Percentiles rank a stretch among this genome's conserved stretches.
These are phyloP conservation scores for Tephrocybe sp. DNA, from an alignment of 768 basidiomycete genomes.

Conservation along the genomic window DNA sequence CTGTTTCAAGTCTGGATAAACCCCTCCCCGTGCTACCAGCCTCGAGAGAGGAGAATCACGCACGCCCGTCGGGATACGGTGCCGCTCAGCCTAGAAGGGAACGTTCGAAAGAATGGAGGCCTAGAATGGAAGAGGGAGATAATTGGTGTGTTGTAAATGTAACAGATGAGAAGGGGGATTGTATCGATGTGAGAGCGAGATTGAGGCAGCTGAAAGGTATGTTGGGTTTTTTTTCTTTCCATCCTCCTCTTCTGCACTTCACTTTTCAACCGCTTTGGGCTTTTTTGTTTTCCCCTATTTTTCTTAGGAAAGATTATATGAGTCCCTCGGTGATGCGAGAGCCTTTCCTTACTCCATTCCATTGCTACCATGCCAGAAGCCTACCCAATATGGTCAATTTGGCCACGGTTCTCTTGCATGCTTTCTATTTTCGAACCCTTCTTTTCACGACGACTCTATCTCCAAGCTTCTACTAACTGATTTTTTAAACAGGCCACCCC, in stretches of 20 bases:
- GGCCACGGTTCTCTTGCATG: not conserved
- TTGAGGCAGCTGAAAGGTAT: slow-evolving; percentile 5
- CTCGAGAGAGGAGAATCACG: not conserved
- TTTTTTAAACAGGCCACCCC: not conserved
- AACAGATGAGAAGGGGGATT: slow-evolving; percentile 2
- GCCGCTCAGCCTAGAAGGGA: not conserved
- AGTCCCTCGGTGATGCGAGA: too few relatives aligned
- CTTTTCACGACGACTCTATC: not conserved
- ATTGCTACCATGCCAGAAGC: too few relatives aligned
- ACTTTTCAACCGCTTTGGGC: too few relatives aligned
- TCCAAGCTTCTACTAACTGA: not conserved
- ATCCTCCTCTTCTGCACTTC: not conserved
- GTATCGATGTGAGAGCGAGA: not conserved
- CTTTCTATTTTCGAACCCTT: too few relatives aligned
- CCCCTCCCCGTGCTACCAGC: not conserved
- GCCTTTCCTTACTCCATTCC: too few relatives aligned
- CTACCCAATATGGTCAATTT: too few relatives aligned
- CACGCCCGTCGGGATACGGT: not conserved
- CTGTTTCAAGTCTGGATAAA: not conserved
- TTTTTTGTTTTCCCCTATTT: not conserved
- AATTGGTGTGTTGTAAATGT: not conserved
- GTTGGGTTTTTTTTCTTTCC: not conserved
- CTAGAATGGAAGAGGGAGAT: not conserved
- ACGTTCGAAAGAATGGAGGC: not conserved
- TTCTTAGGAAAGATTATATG: too few relatives aligned